Base-by-base conservation (phyloP, 768 basidiomycete species). In the Agaricus bisporus region DNA sequence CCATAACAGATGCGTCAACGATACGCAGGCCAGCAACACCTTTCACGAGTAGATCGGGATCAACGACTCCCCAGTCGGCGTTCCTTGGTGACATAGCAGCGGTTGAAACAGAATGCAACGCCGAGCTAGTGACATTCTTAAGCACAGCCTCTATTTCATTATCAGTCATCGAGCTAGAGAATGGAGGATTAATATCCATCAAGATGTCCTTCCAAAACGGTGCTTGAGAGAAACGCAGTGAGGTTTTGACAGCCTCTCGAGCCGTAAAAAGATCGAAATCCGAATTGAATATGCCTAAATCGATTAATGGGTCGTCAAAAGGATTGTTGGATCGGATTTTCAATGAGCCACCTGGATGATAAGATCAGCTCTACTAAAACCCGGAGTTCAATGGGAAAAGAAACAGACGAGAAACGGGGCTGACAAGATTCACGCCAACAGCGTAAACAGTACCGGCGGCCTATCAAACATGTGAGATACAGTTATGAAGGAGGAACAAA, bases 31-130 rank as follows among this genome's bases (percentile, higher is more conserved):
- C 73, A 1, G 44, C 47, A 1, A 66, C 59, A 0, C 64, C 65
- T 54, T 75, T 73, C 9, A 75, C 69, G 36, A 49, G 56, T 45
- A 76, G 58, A 55, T 73, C 63, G 9, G 72, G 66, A 57, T 73
- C 66, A 4, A 73, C 67, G 8, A 73, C 74, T 1, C 73, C 73
- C 18, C 46, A 63, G 3, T 51, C 37, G 0, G 68, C 64, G 17
- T 55, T 51, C n/a, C 48, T 50, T 0, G 63, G 55, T 5, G 68
- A 67, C 68, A 73, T 70, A 8, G 56, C 58, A 6, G 69, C 66
- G 0, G 69, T 71, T 5, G 68, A 64, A 5, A 65, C 62, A 6
- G 66, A 64, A 60, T 74, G 74, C 48, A 58, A 63, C 3, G 64
- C 54, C 1, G 68, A 64, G 14, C 43, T 42, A 3, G 57, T 55